Evolutionary conservation across 352 stramenopile genomes (phyloP).

Genomic region (Phytophthora cactorum): DNA sequence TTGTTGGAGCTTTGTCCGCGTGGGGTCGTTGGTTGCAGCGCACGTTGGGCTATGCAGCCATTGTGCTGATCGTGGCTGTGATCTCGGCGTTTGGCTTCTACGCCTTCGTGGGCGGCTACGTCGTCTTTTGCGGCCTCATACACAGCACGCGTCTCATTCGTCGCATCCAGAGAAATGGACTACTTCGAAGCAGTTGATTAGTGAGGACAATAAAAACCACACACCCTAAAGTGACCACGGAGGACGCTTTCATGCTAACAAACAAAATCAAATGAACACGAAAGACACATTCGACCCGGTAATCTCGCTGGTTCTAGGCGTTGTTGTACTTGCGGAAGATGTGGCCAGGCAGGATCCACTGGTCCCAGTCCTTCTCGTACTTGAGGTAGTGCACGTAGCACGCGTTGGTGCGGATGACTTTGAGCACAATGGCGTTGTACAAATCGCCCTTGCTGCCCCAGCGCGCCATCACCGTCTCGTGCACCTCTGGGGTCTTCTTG

Average conservation of each 20-base stretch:
- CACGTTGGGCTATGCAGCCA: conserved; percentile 49
- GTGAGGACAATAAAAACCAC: background rate
- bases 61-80: conserved; percentile 57
- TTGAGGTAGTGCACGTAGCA: conserved; percentile 86
- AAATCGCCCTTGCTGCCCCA: conserved; percentile 76
- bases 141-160: conserved; percentile 24
- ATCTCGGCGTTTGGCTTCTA: conserved; percentile 68
- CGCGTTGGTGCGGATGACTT: conserved; percentile 78
- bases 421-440: conserved; percentile 83
- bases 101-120: conserved; percentile 52
- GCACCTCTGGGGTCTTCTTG: conserved; percentile 67
- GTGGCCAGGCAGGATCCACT: conserved; percentile 79
- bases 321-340: conserved; percentile 81
- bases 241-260: background rate
- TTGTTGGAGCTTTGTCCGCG: conserved; percentile 40
- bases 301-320: conserved; percentile 10
- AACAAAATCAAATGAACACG: conserved; percentile 19
- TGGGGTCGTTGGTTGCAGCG: conserved; percentile 48
- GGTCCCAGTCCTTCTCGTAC: conserved; percentile 87
- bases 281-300: conserved; percentile 20
- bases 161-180: conserved; percentile 12
- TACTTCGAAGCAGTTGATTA: background rate
- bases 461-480: conserved; percentile 76
- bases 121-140: conserved; percentile 35
- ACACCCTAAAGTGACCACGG: too few species aligned